These are phyloP conservation scores for Teratosphaeria pseudoeucalypti DNA, from an alignment of 2,329 filamentous ascomycete species.

Conservation along the genomic window DNA sequence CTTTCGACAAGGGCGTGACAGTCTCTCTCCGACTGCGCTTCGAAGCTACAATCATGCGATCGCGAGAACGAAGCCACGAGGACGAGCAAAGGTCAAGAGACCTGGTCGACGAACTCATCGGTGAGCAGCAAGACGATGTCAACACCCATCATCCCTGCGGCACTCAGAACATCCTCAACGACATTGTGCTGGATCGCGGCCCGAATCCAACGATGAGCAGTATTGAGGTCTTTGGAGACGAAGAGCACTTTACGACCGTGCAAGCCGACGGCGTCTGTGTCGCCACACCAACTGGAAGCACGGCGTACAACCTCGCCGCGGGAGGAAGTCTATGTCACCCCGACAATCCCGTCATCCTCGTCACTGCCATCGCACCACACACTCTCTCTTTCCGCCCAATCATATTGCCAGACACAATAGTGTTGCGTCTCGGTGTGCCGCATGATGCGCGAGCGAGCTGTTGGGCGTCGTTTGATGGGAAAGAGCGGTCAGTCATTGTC, in stretches of 20 bases:
- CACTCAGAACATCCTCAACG: slow-evolving; percentile 85
- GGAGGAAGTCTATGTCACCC: slow-evolving; percentile 94
- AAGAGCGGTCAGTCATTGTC: slow-evolving; percentile 51
- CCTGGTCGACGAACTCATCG: slow-evolving; percentile 81
- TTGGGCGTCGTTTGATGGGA: slow-evolving; percentile 97
- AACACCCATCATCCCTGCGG: slow-evolving; percentile 76
- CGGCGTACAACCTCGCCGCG: slow-evolving; percentile 89
- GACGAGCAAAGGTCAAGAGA: slow-evolving; percentile 41
- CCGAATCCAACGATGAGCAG: slow-evolving; percentile 91
- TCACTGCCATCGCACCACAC: slow-evolving; percentile 90
- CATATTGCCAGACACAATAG: slow-evolving; percentile 90
- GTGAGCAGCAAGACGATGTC: slow-evolving; percentile 72
- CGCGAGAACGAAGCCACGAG: slow-evolving; percentile 30
- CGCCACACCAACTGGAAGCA: slow-evolving; percentile 87
- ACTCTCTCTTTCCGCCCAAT: slow-evolving; percentile 94
- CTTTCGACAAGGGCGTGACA: slow-evolving; percentile 74
- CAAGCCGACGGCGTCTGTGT: slow-evolving; percentile 90
- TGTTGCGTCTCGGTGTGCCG: slow-evolving; percentile 84
- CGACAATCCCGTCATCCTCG: slow-evolving; percentile 89
- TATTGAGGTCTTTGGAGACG: slow-evolving; percentile 86
- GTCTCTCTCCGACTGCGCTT: slow-evolving; percentile 82
- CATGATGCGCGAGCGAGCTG: slow-evolving; percentile 81
- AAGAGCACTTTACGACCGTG: slow-evolving; percentile 89
- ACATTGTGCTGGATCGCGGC: slow-evolving; percentile 90
- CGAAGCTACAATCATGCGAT: slow-evolving; percentile 87